These are phyloP conservation scores for Coprinopsis marcescibilis DNA, from an alignment of 768 basidiomycete genomes.

Conservation along the genomic window DNA sequence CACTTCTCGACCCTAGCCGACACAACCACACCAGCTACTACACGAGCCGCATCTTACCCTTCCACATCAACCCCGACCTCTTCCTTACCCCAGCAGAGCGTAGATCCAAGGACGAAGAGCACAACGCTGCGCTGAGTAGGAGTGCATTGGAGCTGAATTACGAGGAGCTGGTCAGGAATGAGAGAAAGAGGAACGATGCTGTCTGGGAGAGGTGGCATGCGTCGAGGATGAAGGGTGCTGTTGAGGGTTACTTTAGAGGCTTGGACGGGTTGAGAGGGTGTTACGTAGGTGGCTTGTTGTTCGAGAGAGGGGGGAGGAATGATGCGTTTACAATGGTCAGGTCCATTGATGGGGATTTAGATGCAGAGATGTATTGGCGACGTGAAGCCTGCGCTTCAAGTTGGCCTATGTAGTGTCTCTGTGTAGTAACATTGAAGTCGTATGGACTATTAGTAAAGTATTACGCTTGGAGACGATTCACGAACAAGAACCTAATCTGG, in stretches of 20 bases:
- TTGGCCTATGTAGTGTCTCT: too few species aligned
- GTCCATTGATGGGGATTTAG: too few species aligned
- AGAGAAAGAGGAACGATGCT: neutral
- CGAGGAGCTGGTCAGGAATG: neutral
- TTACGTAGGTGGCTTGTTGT: neutral
- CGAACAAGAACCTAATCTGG: too few species aligned
- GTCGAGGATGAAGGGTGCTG: neutral
- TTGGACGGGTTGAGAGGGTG: neutral
- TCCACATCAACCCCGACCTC: neutral
- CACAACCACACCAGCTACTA: neutral
- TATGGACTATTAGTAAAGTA: too few species aligned
- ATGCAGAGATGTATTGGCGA: too few species aligned
- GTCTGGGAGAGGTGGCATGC: constrained; percentile 10
- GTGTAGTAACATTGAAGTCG: too few species aligned
- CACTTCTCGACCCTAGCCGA: neutral
- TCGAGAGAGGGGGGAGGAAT: neutral
- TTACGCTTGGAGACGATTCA: too few species aligned
- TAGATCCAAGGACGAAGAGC: neutral
- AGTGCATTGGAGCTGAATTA: neutral
- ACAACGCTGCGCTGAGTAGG: neutral
- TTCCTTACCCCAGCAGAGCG: constrained; percentile 1
- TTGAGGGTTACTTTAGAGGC: neutral
- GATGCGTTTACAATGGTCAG: constrained; percentile 1
- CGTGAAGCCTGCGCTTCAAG: too few species aligned
- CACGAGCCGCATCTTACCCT: neutral